Percentiles rank a stretch among this genome's conserved stretches.
These are phyloP conservation scores for Stipa capillata DNA, from an alignment of 176 grass and related monocot genomes.

Conservation along the genomic window DNA sequence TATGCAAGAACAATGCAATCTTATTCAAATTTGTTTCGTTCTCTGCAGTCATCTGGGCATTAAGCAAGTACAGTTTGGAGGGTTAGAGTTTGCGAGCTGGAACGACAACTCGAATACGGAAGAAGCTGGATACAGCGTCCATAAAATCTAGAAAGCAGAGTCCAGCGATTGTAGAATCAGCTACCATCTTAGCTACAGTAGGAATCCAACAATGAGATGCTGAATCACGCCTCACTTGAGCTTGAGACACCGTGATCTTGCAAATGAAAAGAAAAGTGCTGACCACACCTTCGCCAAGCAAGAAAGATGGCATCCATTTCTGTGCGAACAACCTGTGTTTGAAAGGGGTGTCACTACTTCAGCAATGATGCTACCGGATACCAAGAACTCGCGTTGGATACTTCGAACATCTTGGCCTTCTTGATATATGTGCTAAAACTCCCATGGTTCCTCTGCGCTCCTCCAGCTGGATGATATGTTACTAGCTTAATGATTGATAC, in stretches of 20 bases:
- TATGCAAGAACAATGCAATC: not conserved
- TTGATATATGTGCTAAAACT: not conserved
- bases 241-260: no score
- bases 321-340: no score
- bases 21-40: slow-evolving; percentile 23
- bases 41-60: slow-evolving; percentile 73
- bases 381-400: not conserved
- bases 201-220: not conserved
- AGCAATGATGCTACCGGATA: not conserved
- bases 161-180: slow-evolving; percentile 10
- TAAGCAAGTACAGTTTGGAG: slow-evolving; percentile 85
- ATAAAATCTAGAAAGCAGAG: slow-evolving; percentile 54
- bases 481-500: not conserved
- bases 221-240: not conserved
- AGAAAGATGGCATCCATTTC: no score
- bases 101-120: slow-evolving; percentile 61
- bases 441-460: not conserved
- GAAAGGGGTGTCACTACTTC: not conserved
- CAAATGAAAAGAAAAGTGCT: no score
- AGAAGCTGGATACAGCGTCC: slow-evolving; percentile 60
- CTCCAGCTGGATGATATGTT: not conserved
- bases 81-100: slow-evolving; percentile 71
- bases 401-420: not conserved
- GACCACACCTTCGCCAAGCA: not conserved
- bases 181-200: not conserved